phyloP scores from a whole-genome alignment of 2,329 filamentous ascomycete genomes.

The Cladosporium sp. region DNA sequence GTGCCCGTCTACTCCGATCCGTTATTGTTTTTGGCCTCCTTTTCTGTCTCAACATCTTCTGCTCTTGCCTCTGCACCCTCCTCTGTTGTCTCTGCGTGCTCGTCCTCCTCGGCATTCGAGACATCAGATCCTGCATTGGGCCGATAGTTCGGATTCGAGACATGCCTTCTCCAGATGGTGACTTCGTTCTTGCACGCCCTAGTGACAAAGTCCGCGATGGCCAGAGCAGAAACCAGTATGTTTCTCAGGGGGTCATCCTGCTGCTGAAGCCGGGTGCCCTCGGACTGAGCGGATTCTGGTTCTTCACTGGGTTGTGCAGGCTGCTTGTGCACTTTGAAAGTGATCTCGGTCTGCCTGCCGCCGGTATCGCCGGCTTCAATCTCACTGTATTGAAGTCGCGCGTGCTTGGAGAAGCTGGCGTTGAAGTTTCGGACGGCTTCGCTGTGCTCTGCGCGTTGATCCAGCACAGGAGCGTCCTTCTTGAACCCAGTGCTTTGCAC shows the following conservation, averaged over 20 bases:
- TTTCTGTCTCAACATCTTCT: neutral
- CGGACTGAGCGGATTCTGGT: neutral
- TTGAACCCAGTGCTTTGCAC: constrained; percentile 26
- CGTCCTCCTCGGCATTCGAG: neutral
- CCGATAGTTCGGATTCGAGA: neutral
- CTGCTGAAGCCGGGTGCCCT: neutral
- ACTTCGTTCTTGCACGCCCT: neutral
- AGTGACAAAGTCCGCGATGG: constrained; percentile 10
- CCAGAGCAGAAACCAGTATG: neutral
- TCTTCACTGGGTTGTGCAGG: neutral
- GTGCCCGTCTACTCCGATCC: neutral
- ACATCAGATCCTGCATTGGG: neutral
- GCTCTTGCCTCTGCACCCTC: neutral
- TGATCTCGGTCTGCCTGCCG: constrained; percentile 24
- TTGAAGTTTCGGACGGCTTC: neutral
- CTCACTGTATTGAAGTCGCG: constrained; percentile 18
- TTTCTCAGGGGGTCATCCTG: neutral
- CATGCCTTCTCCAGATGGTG: neutral
- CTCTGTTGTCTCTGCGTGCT: neutral
- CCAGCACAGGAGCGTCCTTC: constrained; percentile 10
- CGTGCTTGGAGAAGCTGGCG: neutral
- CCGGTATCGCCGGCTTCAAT: constrained; percentile 27
- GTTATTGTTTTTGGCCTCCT: neutral
- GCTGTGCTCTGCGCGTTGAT: neutral
- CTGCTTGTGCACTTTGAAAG: neutral